Percentiles rank a stretch among this genome's conserved stretches.
Evolutionary conservation across 768 basidiomycete genomes (phyloP).

Genomic region (Trametopsis cervina): DNA sequence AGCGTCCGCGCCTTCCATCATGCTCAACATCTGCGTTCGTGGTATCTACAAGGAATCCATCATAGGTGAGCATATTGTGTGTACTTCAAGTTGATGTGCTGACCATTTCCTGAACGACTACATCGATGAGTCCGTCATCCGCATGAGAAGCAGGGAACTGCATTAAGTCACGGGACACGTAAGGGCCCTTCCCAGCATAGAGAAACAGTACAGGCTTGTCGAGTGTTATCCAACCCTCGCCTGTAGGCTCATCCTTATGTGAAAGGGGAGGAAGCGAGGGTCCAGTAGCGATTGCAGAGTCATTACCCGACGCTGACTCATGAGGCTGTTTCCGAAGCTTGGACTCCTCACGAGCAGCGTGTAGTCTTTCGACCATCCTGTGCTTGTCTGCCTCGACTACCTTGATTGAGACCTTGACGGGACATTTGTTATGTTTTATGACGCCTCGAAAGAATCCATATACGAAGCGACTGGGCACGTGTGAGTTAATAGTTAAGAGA

Average conservation of each 20-base stretch:
- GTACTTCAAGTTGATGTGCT: conserved; percentile 16
- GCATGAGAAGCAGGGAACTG: conserved; percentile 79
- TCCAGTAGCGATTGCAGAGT: neutral
- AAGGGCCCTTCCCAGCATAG: conserved; percentile 76
- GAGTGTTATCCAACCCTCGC: conserved; percentile 65
- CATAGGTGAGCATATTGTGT: neutral
- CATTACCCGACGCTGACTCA: conserved; percentile 1
- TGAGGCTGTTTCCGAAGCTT: neutral
- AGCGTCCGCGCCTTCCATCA: conserved; percentile 52
- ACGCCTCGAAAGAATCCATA: conserved; percentile 60
- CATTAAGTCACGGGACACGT: conserved; percentile 66
- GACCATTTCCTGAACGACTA: conserved; percentile 60
- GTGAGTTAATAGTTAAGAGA: no score
- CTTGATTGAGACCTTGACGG: conserved; percentile 64
- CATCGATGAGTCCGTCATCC: conserved; percentile 72
- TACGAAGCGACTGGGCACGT: conserved; percentile 53
- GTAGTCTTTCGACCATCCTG: conserved; percentile 53
- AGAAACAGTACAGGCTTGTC: conserved; percentile 63
- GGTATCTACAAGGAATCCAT: conserved; percentile 30
- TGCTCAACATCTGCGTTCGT: conserved; percentile 43
- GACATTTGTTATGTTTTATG: conserved; percentile 53
- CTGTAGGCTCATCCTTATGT: conserved; percentile 24
- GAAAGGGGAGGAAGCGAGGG: conserved; percentile 37
- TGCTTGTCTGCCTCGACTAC: conserved; percentile 63
- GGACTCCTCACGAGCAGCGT: conserved; percentile 27